Evolutionary conservation across 352 stramenopile genomes (phyloP), one percentile per base, ranked within the genome.

Genomic region (Phytophthora ohioensis): DNA sequence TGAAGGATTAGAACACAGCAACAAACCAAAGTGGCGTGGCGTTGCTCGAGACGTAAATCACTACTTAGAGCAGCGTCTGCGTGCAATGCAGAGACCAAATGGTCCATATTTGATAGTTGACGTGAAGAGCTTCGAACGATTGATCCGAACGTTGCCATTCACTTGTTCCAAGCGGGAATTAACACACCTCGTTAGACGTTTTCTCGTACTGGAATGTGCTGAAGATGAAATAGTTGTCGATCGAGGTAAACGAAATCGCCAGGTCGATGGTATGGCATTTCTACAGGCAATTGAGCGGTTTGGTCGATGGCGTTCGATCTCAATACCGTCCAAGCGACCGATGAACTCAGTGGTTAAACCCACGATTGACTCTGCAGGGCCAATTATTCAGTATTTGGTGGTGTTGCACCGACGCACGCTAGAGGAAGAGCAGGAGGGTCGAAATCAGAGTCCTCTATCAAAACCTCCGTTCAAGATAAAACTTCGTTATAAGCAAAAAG

Each of bases 381-480:
- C 71, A 3, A 78, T 92, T 58, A 63, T 91, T 21, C 78, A 87
- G 49, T 91, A 88, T 66, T 69, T 91, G 6, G 67, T 73, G 15
- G 60, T 91, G 34, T 45, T 82, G 2, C 64, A 81, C 48, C 35
- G 43, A 39, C 56, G 57, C 5, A 59, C 53, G 32, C 58, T 69
- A 43, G 42, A 67, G 13, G 57, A 79, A 5, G 64, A 83, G 13
- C 57, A 21, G 13, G 30, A n/a, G 13, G n/a, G 36, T 39, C 35
- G 64, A 60, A 10, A 42, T 43, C 31, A 6, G 15, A 56, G 54
- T 10, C 47, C 30, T 67, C 55, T 52, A 6, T 15, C 31, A 10
- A 57, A 67, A 10, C 45, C 8, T 34, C 54, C 27, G 13, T 38
- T 34, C 2, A 69, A 61, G 41, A 56, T 52, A 38, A 64, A 66